phyloP scores from a whole-genome alignment of 2,329 filamentous ascomycete genomes.

The Paecilomyces sp. region DNA sequence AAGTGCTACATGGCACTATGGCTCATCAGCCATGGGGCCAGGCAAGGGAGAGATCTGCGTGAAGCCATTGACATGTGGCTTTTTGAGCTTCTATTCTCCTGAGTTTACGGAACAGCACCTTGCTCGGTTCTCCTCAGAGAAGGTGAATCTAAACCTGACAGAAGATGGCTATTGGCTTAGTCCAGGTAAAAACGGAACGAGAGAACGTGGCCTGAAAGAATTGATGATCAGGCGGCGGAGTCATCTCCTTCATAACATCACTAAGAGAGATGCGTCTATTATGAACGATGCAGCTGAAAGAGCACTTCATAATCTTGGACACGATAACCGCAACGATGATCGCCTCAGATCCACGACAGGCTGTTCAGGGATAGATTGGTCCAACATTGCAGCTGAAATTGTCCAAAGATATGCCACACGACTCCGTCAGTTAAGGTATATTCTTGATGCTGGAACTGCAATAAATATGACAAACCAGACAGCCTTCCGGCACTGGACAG shows the following conservation, averaged over 20 bases:
- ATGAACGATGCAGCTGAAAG: not conserved
- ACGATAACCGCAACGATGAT: not conserved
- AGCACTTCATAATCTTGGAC: not conserved
- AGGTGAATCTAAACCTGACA: not conserved
- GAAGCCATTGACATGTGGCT: constrained; percentile 33
- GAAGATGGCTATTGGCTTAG: not conserved
- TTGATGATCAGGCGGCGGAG: not conserved
- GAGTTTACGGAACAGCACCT: not conserved
- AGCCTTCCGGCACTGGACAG: not conserved
- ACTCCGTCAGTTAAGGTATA: not conserved
- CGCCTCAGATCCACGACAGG: not conserved
- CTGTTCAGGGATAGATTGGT: not conserved
- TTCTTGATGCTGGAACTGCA: not conserved
- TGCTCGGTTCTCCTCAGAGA: not conserved
- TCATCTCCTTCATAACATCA: not conserved
- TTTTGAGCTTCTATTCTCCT: constrained; percentile 24
- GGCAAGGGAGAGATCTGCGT: constrained; percentile 39
- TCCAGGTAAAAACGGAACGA: not conserved
- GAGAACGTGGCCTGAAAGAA: not conserved
- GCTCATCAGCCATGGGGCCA: constrained; percentile 28
- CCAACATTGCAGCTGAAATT: not conserved
- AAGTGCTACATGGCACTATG: constrained; percentile 39
- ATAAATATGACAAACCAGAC: constrained; percentile 18
- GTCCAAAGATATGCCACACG: not conserved
- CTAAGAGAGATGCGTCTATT: not conserved